A percentile compares a stretch with the other conserved stretches of the same genome.
phyloP scores from a whole-genome alignment of 345 rosid species.

The Brassica nigra region DNA sequence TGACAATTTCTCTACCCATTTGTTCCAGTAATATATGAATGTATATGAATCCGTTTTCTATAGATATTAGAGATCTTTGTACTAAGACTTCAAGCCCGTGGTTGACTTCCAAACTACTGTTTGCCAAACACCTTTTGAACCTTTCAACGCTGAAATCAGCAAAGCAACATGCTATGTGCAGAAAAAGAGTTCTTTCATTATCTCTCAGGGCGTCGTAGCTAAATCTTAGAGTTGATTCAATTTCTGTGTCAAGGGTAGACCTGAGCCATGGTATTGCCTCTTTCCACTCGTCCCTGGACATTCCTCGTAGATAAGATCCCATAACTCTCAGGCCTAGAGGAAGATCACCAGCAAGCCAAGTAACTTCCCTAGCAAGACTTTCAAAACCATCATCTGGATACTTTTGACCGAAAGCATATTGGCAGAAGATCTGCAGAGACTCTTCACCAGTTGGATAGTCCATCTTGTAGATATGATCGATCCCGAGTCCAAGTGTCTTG shows the following conservation, averaged over 20 bases:
- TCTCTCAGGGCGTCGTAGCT: not conserved
- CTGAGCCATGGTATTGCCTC: not conserved
- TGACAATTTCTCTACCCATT: not conserved
- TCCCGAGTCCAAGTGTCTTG: not conserved
- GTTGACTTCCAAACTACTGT: not conserved
- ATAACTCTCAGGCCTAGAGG: not conserved
- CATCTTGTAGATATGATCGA: too few species aligned
- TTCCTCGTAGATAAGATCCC: not conserved
- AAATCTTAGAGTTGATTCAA: not conserved
- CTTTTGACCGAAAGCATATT: not conserved
- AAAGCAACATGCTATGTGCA: not conserved
- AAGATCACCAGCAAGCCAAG: not conserved
- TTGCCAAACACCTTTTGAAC: not conserved
- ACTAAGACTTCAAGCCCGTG: not conserved
- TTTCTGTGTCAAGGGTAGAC: not conserved
- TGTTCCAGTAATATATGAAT: not conserved
- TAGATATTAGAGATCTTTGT: not conserved
- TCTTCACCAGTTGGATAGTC: not conserved
- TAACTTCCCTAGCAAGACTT: not conserved
- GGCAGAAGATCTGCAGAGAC: not conserved
- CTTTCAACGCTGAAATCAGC: not conserved
- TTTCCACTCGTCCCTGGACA: not conserved
- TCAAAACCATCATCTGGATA: not conserved
- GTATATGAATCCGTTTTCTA: not conserved
- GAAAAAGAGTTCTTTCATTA: not conserved